Conservation (phyloP, 257 asterid genomes). For the Nicotiana knightiana region DNA sequence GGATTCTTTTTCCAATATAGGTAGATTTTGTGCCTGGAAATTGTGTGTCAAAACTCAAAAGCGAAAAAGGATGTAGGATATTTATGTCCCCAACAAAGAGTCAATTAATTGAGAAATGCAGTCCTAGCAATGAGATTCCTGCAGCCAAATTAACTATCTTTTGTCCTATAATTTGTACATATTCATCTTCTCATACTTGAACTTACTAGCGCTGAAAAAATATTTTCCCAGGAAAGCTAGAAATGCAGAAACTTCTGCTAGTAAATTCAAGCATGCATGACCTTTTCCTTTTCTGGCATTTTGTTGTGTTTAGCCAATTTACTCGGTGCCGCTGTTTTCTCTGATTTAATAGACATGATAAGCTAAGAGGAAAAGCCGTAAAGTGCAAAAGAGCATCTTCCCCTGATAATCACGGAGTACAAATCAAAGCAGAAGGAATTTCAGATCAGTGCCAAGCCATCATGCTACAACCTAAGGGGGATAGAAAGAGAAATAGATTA, state of each 20-base stretch:
- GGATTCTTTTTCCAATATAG: background rate
- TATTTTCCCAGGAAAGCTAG: background rate
- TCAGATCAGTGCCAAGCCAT: slow-evolving; percentile 29
- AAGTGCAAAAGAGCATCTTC: slow-evolving; percentile 23
- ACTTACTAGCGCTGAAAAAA: background rate
- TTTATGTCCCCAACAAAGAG: background rate
- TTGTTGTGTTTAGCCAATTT: background rate
- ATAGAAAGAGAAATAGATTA: slow-evolving; percentile 40
- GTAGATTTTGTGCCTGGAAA: slow-evolving; percentile 3
- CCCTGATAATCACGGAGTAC: slow-evolving; percentile 16
- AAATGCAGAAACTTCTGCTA: background rate
- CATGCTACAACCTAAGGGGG: slow-evolving; percentile 37
- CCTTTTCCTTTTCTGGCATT: background rate
- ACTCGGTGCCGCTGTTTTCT: background rate
- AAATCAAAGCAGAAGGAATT: slow-evolving; percentile 16
- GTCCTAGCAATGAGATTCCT: background rate
- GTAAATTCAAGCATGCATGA: background rate
- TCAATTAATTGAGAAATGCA: background rate
- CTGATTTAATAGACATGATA: background rate
- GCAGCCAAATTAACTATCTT: background rate
- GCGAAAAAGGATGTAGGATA: background rate
- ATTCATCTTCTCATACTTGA: background rate
- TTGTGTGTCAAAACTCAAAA: background rate
- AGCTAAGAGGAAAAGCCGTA: background rate
- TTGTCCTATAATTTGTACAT: background rate